Percentiles rank a stretch among this genome's conserved stretches.
Evolutionary conservation across 2,329 filamentous ascomycete species (phyloP).

Genomic region (Polychaeton citri): DNA sequence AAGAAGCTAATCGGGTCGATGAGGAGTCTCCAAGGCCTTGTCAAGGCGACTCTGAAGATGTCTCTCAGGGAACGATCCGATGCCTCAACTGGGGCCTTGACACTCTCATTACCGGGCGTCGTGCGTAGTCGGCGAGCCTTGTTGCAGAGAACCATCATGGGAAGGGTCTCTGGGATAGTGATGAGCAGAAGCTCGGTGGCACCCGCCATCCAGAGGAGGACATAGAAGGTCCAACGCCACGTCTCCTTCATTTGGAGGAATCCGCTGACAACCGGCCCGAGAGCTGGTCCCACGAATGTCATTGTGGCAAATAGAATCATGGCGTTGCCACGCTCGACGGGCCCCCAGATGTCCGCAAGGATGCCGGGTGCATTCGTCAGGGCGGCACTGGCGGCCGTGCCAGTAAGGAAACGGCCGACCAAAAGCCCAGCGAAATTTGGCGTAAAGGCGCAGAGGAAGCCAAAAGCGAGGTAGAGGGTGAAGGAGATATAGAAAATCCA

Average conservation of each 20-base stretch:
- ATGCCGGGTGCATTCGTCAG: slow-evolving; percentile 35
- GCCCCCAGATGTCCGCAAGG: slow-evolving; percentile 41
- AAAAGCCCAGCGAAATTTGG: slow-evolving; percentile 41
- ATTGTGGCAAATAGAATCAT: slow-evolving; percentile 42
- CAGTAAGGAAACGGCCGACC: slow-evolving; percentile 42
- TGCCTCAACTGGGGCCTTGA: slow-evolving; percentile 38
- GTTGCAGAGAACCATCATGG: slow-evolving; percentile 34
- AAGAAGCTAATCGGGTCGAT: slow-evolving; percentile 41
- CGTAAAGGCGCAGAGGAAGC: slow-evolving; percentile 42
- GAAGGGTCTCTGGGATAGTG: slow-evolving; percentile 46
- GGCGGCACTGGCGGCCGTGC: slow-evolving; percentile 40
- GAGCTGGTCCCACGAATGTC: slow-evolving; percentile 39
- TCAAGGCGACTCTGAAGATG: slow-evolving; percentile 41
- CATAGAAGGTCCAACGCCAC: slow-evolving; percentile 34
- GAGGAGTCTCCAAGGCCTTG: slow-evolving; percentile 40
- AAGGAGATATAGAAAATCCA: slow-evolving; percentile 36
- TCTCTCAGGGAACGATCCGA: slow-evolving; percentile 27
- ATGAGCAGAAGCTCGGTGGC: slow-evolving; percentile 26
- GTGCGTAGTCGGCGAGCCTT: slow-evolving; percentile 37
- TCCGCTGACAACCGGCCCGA: slow-evolving; percentile 41
- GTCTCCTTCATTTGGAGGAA: slow-evolving; percentile 43
- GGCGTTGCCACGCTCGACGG: slow-evolving; percentile 38
- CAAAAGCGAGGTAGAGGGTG: slow-evolving; percentile 30
- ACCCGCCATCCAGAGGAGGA: slow-evolving; percentile 27
- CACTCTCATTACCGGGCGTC: slow-evolving; percentile 37